Conservation (phyloP, 495 filamentous ascomycete genomes). For the Neurospora sublineolata region DNA sequence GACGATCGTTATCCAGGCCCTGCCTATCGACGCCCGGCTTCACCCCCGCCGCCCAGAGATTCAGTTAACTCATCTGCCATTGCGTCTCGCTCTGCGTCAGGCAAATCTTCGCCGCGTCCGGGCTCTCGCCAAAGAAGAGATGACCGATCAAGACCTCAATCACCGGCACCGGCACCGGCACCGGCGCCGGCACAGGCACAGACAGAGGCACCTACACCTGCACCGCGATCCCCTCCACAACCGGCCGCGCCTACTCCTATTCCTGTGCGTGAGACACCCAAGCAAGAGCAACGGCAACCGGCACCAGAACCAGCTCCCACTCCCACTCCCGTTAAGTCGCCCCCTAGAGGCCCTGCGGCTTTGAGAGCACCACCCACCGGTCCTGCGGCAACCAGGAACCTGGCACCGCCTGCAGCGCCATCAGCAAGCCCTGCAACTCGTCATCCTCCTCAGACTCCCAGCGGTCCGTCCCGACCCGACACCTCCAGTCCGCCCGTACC, state of each 20-base stretch:
- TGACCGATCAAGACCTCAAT: conserved; percentile 30
- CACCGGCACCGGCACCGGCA: conserved; percentile 21
- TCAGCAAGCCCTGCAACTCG: conserved; percentile 21
- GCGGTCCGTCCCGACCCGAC: conserved; percentile 22
- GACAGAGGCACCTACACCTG: conserved; percentile 12
- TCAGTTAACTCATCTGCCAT: conserved; percentile 32
- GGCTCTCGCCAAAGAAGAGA: conserved; percentile 26
- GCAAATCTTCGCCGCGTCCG: conserved; percentile 33
- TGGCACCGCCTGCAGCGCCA: conserved; percentile 21
- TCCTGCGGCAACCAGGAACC: conserved; percentile 28
- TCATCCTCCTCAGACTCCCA: conserved; percentile 19
- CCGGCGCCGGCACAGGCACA: background rate
- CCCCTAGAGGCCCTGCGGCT: conserved; percentile 37
- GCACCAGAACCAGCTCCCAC: conserved; percentile 14
- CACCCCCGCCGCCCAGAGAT: conserved; percentile 29
- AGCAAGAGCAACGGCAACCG: conserved; percentile 7
- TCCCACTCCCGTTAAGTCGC: conserved; percentile 22
- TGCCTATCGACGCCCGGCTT: conserved; percentile 21
- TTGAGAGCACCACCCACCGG: conserved; percentile 35
- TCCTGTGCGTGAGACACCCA: conserved; percentile 16
- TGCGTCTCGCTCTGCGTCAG: conserved; percentile 31
- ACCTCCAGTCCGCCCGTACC: conserved; percentile 28
- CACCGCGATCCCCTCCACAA: conserved; percentile 5
- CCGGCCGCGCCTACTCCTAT: conserved; percentile 14
- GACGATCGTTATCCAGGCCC: conserved; percentile 30